These are phyloP conservation scores for Colletotrichum sp. DNA, from an alignment of 2,329 filamentous ascomycete genomes.

Conservation along the genomic window DNA sequence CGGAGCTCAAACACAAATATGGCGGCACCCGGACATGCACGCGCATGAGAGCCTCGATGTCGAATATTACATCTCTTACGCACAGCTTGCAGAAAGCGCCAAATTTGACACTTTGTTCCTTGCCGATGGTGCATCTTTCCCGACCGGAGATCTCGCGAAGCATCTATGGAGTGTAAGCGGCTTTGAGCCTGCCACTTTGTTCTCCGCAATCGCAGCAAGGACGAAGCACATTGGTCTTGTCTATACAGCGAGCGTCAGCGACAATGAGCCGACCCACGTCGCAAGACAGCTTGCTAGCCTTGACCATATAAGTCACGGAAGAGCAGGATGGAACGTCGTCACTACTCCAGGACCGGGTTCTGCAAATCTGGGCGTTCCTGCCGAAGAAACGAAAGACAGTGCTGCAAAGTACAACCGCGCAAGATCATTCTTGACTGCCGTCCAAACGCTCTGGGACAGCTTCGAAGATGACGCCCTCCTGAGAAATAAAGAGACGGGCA, in stretches of 20 bases:
- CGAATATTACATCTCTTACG: conserved; percentile 14
- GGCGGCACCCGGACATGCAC: conserved; percentile 5
- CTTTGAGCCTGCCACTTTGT: background rate
- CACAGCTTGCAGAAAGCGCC: conserved; percentile 13
- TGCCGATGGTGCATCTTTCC: conserved; percentile 1
- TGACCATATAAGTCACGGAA: background rate
- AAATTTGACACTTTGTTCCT: conserved; percentile 8
- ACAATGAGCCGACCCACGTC: background rate
- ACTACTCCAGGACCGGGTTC: background rate
- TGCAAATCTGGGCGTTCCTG: background rate
- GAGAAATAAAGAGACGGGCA: background rate
- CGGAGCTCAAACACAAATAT: conserved; percentile 5
- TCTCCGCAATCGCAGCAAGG: background rate
- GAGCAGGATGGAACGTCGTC: background rate
- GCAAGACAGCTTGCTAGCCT: background rate
- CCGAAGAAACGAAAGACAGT: background rate
- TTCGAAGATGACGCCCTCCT: background rate
- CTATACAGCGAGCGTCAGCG: conserved; percentile 2
- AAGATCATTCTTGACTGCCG: background rate
- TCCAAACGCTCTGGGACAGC: background rate
- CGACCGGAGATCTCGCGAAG: background rate
- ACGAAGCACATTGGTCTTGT: background rate
- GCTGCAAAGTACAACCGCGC: background rate
- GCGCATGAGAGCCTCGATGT: conserved; percentile 15
- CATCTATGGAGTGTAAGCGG: background rate